A percentile compares a stretch with the other conserved stretches of the same genome.
Evolutionary conservation across 768 basidiomycete species (phyloP).

Genomic region (Kockovaella imperatae): DNA sequence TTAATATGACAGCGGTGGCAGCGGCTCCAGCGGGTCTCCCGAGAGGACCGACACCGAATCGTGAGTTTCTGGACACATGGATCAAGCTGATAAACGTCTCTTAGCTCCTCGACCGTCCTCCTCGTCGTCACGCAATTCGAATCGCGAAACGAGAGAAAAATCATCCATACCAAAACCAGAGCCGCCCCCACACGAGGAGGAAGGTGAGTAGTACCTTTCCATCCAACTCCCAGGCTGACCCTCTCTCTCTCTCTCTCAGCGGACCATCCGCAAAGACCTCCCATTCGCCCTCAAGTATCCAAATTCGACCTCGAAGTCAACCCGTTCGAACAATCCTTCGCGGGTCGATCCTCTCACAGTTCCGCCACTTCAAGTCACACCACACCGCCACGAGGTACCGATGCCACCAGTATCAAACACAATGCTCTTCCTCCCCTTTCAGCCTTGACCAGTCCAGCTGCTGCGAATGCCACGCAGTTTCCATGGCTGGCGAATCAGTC

Average conservation of each 20-base stretch:
- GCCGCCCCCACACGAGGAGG: constrained; percentile 8
- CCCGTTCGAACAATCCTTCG: constrained; percentile 92
- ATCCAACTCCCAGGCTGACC: neutral
- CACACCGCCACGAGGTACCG: constrained; percentile 50
- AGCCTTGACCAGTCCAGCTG: constrained; percentile 40
- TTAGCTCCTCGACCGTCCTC: constrained; percentile 19
- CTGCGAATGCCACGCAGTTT: constrained; percentile 42
- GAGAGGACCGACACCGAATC: no score
- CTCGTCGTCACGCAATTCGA: constrained; percentile 11
- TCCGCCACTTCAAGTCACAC: constrained; percentile 21
- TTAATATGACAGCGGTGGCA: no score
- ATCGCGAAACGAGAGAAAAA: neutral
- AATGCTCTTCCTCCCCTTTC: constrained; percentile 42
- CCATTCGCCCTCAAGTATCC: constrained; percentile 36
- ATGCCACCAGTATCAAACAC: constrained; percentile 32
- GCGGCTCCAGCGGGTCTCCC: no score
- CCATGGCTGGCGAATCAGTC: constrained; percentile 56
- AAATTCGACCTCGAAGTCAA: constrained; percentile 65
- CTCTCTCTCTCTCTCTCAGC: constrained; percentile 4
- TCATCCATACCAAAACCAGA: constrained; percentile 1
- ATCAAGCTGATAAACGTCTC: neutral
- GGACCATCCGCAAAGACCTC: constrained; percentile 25
- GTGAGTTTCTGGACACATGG: no score
- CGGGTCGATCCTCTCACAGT: constrained; percentile 47
- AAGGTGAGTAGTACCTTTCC: constrained; percentile 13